A percentile compares a stretch with the other conserved stretches of the same genome.
These are phyloP conservation scores for Puya raimondii DNA, from an alignment of 176 grass and related monocot species.

Conservation along the genomic window DNA sequence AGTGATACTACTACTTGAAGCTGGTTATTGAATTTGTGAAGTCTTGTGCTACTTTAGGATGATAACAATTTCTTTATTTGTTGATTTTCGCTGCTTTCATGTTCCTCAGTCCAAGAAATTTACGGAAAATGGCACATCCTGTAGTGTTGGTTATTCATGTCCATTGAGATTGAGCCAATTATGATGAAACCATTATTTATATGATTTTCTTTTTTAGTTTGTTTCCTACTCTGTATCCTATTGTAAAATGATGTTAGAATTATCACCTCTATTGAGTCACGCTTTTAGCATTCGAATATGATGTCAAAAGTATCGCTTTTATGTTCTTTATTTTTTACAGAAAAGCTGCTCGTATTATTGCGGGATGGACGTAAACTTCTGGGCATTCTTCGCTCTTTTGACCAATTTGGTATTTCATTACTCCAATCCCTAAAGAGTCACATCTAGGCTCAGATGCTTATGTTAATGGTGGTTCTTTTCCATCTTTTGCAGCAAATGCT, in stretches of 20 bases:
- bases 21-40: no score
- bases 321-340: constrained; percentile 30
- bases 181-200: no score
- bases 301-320: background rate
- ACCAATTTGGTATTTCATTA: constrained; percentile 72
- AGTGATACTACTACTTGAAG: no score
- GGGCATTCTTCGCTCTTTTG: constrained; percentile 93
- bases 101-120: no score
- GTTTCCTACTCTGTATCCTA: background rate
- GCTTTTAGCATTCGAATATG: background rate
- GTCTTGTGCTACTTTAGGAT: no score
- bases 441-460: background rate
- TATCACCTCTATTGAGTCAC: background rate
- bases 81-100: background rate
- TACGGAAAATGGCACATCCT: no score
- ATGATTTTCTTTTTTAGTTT: no score
- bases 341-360: constrained; percentile 92
- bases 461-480: background rate
- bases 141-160: no score
- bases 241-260: background rate
- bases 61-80: no score
- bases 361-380: constrained; percentile 90
- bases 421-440: background rate
- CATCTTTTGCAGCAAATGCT: constrained; percentile 61
- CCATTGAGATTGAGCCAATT: no score